phyloP scores from a whole-genome alignment of 2,329 filamentous ascomycete species.

The Sphaerulina musiva region DNA sequence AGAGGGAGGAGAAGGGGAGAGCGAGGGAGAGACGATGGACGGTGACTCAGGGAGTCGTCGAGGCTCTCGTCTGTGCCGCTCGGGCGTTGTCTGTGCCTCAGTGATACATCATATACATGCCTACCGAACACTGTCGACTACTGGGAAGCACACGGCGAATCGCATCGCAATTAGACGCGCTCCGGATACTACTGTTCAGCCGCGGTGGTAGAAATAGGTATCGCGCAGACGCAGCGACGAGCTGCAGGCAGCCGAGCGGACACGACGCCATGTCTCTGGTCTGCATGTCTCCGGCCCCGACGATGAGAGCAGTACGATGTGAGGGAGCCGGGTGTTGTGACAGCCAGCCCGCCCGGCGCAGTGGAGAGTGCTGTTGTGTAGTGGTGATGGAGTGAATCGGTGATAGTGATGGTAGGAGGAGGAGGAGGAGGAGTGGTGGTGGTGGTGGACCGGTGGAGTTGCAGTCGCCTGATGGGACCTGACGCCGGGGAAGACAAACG shows the following conservation, averaged over 20 bases:
- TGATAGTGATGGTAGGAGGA: no score
- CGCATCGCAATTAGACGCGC: background rate
- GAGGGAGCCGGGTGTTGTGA: background rate
- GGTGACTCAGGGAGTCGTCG: background rate
- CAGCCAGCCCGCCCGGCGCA: conserved; percentile 5
- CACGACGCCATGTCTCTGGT: background rate
- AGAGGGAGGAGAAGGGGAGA: no score
- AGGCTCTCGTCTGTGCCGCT: background rate
- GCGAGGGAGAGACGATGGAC: background rate
- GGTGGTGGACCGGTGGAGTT: no score
- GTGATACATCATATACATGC: background rate
- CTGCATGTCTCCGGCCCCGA: background rate
- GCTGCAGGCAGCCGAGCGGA: background rate
- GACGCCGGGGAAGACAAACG: no score
- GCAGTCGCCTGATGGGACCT: no score
- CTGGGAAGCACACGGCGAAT: conserved; percentile 1
- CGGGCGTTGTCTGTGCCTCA: background rate
- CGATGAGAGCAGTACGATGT: background rate
- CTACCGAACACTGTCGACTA: no score
- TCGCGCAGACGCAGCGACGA: background rate
- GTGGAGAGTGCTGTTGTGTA: conserved; percentile 1
- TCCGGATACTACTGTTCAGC: background rate
- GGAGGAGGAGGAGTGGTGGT: no score
- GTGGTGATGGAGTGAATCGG: no score
- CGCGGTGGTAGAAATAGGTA: background rate